These are phyloP conservation scores for Umbellularia californica DNA, from an alignment of 164 flowering plant species.

Conservation along the genomic window DNA sequence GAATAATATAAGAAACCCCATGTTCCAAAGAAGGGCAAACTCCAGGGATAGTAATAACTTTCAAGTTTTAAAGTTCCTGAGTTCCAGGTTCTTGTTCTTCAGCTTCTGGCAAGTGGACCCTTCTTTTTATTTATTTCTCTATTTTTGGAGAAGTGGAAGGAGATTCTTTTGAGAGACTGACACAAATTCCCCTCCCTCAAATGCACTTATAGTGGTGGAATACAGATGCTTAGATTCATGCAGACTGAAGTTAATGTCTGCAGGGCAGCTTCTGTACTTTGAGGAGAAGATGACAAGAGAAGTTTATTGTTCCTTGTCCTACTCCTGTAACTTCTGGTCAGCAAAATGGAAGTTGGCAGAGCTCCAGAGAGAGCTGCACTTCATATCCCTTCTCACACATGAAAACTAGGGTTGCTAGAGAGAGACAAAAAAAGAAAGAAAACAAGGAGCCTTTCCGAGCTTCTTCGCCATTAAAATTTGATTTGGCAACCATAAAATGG, in stretches of 20 bases:
- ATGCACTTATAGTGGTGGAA: constrained; percentile 1
- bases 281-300: constrained; percentile 8
- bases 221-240: constrained; percentile 10
- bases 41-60: not conserved
- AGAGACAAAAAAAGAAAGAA: not conserved
- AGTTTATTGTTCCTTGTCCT: constrained; percentile 2
- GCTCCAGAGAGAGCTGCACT: not conserved
- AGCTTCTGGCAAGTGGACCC: constrained; percentile 6
- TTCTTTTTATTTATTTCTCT: not conserved
- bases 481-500: not conserved
- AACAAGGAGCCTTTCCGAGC: constrained; percentile 4
- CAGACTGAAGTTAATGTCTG: constrained; percentile 4
- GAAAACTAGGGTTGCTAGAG: constrained; percentile 6
- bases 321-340: constrained; percentile 15
- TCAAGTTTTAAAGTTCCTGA: constrained; percentile 13
- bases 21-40: not conserved
- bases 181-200: constrained; percentile 7
- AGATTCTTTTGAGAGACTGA: not conserved
- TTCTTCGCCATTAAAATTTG: not conserved
- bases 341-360: constrained; percentile 7
- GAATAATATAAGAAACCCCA: not conserved
- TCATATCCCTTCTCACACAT: not conserved
- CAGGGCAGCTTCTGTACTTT: not conserved
- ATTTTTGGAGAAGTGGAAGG: not conserved
- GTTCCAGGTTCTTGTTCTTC: constrained; percentile 8